phyloP scores from a whole-genome alignment of 495 filamentous ascomycete genomes.

The Podospora pseudocomata region DNA sequence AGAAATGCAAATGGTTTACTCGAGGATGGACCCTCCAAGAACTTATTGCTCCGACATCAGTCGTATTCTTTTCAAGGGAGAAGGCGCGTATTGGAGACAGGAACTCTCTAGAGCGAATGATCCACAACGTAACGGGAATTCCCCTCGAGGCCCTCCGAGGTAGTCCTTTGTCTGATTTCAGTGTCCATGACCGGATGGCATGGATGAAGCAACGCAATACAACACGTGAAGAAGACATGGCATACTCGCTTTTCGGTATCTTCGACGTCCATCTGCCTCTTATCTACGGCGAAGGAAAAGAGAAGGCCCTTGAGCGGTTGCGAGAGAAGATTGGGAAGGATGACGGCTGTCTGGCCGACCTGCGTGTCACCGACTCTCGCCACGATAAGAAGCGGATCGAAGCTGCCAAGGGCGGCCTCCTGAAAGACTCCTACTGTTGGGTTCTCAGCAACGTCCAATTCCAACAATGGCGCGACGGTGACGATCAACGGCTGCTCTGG shows the following conservation, averaged over 20 bases:
- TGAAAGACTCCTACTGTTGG: constrained; percentile 43
- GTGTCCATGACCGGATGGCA: background rate
- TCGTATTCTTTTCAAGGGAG: constrained; percentile 3
- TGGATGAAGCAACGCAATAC: constrained; percentile 1
- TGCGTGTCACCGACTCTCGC: background rate
- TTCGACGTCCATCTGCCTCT: background rate
- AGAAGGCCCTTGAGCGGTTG: constrained; percentile 4
- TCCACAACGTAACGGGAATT: constrained; percentile 5
- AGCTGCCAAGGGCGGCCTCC: constrained; percentile 31
- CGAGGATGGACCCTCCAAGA: background rate
- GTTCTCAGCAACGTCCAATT: constrained; percentile 29
- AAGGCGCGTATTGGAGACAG: background rate
- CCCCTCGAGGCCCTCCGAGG: background rate
- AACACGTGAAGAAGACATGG: constrained; percentile 3
- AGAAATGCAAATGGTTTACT: background rate
- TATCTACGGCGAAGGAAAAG: constrained; percentile 7
- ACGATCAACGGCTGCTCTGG: constrained; percentile 30
- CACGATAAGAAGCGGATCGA: constrained; percentile 39
- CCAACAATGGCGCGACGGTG: constrained; percentile 3
- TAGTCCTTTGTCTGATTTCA: constrained; percentile 2
- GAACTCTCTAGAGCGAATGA: constrained; percentile 2
- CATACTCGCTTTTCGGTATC: constrained; percentile 10
- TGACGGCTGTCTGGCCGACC: background rate
- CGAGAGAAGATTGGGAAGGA: background rate
- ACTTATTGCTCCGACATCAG: background rate